Evolutionary conservation across 768 basidiomycete genomes (phyloP), one percentile per base, ranked within the genome.

Genomic region (Tephrocybe sp.): DNA sequence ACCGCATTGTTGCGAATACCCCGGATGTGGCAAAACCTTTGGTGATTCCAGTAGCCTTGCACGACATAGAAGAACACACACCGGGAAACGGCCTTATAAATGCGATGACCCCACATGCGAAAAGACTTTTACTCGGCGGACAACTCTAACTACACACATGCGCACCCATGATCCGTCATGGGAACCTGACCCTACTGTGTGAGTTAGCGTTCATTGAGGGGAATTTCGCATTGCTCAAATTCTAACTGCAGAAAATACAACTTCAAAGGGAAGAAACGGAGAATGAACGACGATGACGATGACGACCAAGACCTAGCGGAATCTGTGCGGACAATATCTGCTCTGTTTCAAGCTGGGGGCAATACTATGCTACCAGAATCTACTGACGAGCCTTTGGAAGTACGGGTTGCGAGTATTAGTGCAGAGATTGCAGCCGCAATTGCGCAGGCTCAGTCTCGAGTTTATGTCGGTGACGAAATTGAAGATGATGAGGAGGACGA

Each of bases 31-130:
- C 41, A 92, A 89, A 72, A 89, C 87, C 0, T 96, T 95, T 69
- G 84, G 89, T 39, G 92, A 96, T 64, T 95, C 92, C 3, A 92
- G 91, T 60, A 90, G 88, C 69, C 79, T 96, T 37, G 92, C 93
- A 41, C 83, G 93, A 53, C 93, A 96, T 72, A 83, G 93, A 44
- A 82, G 93, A 57, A 93, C 90, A 19, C 92, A 89, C 60, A 91
- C 88, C 8, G 90, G 87, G 35, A 92, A 89, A 65, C 82, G 89
- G 44, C 89, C 88, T 26, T 92, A 91, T 66, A 89, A 86, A 63
- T 92, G 91, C 63, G 88, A 90, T 65, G 84, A 89, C 54, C 80
- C 85, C 4, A 78, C 82, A 51, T 90, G 89, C 67, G 86, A 88
- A 60, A 92, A 92, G 75, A 89, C 89, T 1, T 93, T 93, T 67